Conservation (phyloP, 1,284 basidiomycete species). For the Cystobasidium slooffiae region DNA sequence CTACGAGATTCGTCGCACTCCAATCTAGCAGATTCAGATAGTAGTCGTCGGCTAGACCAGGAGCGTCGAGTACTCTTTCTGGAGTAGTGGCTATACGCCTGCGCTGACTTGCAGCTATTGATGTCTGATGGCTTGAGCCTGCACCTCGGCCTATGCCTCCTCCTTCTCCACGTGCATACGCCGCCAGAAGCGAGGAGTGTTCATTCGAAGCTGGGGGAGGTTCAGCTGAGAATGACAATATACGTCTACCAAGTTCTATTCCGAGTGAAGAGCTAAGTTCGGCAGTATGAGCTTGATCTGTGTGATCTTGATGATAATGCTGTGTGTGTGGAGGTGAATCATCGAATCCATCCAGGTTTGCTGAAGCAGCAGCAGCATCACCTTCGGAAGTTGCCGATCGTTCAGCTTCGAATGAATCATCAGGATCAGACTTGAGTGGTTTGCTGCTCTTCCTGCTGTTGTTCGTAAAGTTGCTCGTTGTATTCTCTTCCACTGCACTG, state of each 20-base stretch:
- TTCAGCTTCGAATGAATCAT: conserved; percentile 34
- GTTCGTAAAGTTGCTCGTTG: conserved; percentile 10
- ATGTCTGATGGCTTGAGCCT: conserved; percentile 49
- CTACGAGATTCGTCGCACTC: conserved; percentile 82
- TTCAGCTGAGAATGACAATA: conserved; percentile 59
- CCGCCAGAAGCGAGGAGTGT: conserved; percentile 52
- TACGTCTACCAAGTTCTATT: conserved; percentile 57
- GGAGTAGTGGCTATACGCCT: conserved; percentile 81
- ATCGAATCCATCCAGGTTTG: conserved; percentile 21
- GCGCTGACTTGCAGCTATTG: conserved; percentile 58
- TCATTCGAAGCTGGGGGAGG: conserved; percentile 56
- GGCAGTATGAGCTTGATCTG: conserved; percentile 50
- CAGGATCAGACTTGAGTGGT: background rate
- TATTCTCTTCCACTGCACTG: conserved; percentile 30
- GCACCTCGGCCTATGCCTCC: conserved; percentile 48
- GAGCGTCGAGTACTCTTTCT: conserved; percentile 91
- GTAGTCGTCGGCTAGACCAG: conserved; percentile 93
- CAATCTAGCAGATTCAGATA: conserved; percentile 94
- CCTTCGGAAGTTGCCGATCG: conserved; percentile 8
- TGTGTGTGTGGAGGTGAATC: conserved; percentile 37
- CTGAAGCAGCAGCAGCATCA: background rate
- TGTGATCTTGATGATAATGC: conserved; percentile 15
- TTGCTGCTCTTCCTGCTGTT: background rate
- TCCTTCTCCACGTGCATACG: conserved; percentile 53
- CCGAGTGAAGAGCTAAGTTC: conserved; percentile 53